phyloP scores from a whole-genome alignment of 2,329 filamentous ascomycete species.

The Daldinia sp. region DNA sequence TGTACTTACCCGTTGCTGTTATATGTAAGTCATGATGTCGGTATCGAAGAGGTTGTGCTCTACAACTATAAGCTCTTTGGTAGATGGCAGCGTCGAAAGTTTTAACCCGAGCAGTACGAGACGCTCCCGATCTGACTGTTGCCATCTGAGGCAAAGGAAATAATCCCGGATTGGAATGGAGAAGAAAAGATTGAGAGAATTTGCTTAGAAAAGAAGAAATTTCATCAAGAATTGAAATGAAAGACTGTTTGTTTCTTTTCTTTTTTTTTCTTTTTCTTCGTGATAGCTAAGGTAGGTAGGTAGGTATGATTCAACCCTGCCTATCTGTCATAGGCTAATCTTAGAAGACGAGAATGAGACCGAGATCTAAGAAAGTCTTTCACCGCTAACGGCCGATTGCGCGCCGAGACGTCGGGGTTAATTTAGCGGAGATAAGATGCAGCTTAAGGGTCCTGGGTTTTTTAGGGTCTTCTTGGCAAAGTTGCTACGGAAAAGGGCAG shows the following conservation, averaged over 20 bases:
- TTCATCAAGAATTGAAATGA: neutral
- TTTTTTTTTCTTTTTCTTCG: constrained; percentile 14
- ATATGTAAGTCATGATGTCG: constrained; percentile 21
- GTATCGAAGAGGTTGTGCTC: constrained; percentile 11
- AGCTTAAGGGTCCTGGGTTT: neutral
- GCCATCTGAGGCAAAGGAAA: constrained; percentile 32
- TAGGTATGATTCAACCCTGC: constrained; percentile 6
- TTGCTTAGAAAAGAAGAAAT: constrained; percentile 11
- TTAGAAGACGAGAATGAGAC: constrained; percentile 7
- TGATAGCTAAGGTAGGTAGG: neutral
- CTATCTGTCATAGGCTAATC: constrained; percentile 31
- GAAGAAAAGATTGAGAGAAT: neutral
- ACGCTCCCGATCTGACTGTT: constrained; percentile 24
- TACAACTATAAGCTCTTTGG: constrained; percentile 12
- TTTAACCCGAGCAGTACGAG: constrained; percentile 23
- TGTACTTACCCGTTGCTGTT: constrained; percentile 29
- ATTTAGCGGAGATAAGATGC: constrained; percentile 3
- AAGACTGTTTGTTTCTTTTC: neutral
- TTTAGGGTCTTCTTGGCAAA: constrained; percentile 1
- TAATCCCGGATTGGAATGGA: neutral
- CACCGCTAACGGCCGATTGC: constrained; percentile 19
- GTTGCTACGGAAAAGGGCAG: no score
- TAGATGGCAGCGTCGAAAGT: constrained; percentile 18
- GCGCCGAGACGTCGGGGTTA: constrained; percentile 24
- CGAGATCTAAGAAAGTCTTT: constrained; percentile 15